Evolutionary conservation across 768 basidiomycete genomes (phyloP), one percentile per base, ranked within the genome.

Genomic region (Boletales sp.): DNA sequence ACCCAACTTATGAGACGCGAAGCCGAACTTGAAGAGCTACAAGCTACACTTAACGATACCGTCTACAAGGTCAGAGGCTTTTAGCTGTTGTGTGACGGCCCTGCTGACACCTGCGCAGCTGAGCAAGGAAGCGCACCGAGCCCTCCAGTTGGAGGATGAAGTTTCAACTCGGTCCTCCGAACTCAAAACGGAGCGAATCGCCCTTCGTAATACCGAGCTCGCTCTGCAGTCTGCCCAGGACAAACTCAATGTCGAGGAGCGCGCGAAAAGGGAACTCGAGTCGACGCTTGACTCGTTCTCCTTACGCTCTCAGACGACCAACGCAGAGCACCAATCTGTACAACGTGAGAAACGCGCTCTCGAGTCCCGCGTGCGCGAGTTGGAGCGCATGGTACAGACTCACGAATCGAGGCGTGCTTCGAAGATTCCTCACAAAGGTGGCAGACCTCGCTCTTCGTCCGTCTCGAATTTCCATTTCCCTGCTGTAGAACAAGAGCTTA

Each of bases 391-490:
- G 36, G 55, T 72, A 48, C 52, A 73, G 70, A 55, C 51, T 66
- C 45, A 73, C 57, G 53, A 73, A 74, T 32, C 60, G 61, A 49
- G 65, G 58, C 43, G 51, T 34, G 21, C 32, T 60, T 71, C 40
- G 51, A 71, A 51, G 59, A 66, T 39, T 62, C 71, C 50, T 39
- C 72, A 67, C 47, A 64, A 64, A 40, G 54, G 63, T 45, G 63
- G 71, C 18, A 75, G 80, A 27, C 73, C 76, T 30, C 76, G 83
- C 18, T 82, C 85, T 18, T 83, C 84, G 1, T 84, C 83, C 0
- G 66, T 80, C 31, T 77, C 82, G 3, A 76, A 72, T 50, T 70
- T 80, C 51, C 71, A 73, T 42, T 67, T 81, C 17, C 67, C 71
- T 2, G 68, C 70, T 3, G 64, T 87, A 19, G 81, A 87, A 63